Evolutionary conservation across 2,329 filamentous ascomycete species (phyloP).

Genomic region (Penicillium expansum): DNA sequence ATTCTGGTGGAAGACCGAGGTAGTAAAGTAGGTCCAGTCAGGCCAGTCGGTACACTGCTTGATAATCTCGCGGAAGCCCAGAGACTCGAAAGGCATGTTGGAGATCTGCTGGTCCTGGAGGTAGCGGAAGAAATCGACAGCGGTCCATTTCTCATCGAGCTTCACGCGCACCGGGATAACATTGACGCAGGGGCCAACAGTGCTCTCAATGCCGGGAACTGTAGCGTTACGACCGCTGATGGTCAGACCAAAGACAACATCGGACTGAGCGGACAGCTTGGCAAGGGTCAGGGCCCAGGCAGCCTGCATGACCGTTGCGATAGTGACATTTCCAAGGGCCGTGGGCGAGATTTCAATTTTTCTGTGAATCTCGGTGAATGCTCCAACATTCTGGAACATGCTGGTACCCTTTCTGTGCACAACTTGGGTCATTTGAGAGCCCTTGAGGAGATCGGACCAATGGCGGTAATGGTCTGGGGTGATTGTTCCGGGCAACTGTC

Average conservation of each 20-base stretch:
- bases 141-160: conserved; percentile 53
- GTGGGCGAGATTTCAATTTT: conserved; percentile 41
- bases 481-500: conserved; percentile 38
- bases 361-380: conserved; percentile 37
- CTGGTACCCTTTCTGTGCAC: conserved; percentile 34
- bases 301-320: conserved; percentile 64
- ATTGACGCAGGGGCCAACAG: conserved; percentile 66
- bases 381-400: conserved; percentile 37
- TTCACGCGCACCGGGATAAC: conserved; percentile 63
- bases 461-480: conserved; percentile 54
- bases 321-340: conserved; percentile 57
- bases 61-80: conserved; percentile 56
- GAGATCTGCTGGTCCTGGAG: conserved; percentile 59
- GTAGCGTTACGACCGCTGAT: conserved; percentile 63
- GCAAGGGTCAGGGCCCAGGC: conserved; percentile 65
- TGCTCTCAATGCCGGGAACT: conserved; percentile 54
- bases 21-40: conserved; percentile 42
- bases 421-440: conserved; percentile 51
- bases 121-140: conserved; percentile 51
- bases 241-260: conserved; percentile 66
- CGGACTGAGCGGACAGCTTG: conserved; percentile 50
- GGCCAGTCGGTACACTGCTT: conserved; percentile 43
- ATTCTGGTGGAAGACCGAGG: conserved; percentile 41
- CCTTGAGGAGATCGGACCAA: conserved; percentile 59
- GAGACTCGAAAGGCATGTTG: conserved; percentile 54